A percentile compares a stretch with the other conserved stretches of the same genome.
These are phyloP conservation scores for Albophoma yamanashiensis DNA, from an alignment of 2,329 filamentous ascomycete species.

Conservation along the genomic window DNA sequence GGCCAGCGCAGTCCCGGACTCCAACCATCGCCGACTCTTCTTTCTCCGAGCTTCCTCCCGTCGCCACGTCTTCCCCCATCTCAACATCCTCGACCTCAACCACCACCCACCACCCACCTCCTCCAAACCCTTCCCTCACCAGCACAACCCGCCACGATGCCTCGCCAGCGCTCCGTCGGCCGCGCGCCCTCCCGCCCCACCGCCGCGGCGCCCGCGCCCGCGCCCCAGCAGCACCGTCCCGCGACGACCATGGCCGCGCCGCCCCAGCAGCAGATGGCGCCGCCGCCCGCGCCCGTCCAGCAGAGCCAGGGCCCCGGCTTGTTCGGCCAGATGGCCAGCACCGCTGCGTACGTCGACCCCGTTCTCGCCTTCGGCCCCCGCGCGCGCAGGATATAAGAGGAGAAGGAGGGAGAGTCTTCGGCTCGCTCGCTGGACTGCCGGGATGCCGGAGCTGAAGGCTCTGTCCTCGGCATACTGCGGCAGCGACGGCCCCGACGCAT, in stretches of 20 bases:
- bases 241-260: conserved; percentile 55
- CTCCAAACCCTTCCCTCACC: conserved; percentile 4
- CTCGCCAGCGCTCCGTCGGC: conserved; percentile 65
- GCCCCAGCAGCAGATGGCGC: conserved; percentile 32
- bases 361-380: not conserved
- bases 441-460: not conserved
- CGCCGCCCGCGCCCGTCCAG: conserved; percentile 30
- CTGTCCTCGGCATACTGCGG: not conserved
- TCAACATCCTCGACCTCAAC: conserved; percentile 3
- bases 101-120: not conserved
- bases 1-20: conserved; percentile 5
- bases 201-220: conserved; percentile 45
- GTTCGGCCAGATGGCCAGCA: conserved; percentile 94
- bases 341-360: conserved; percentile 76
- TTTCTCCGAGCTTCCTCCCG: conserved; percentile 2
- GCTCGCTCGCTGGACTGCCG: not conserved
- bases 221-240: conserved; percentile 55
- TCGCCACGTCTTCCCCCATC: not conserved
- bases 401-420: not conserved
- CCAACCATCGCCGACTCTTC: conserved; percentile 1
- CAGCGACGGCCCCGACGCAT: not conserved
- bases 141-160: conserved; percentile 40
- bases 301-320: conserved; percentile 66
- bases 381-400: not conserved
- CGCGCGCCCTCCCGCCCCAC: conserved; percentile 58